A percentile compares a stretch with the other conserved stretches of the same genome.
Evolutionary conservation across 495 filamentous ascomycete species (phyloP).

Genomic region (Aspergillus kassunensis): DNA sequence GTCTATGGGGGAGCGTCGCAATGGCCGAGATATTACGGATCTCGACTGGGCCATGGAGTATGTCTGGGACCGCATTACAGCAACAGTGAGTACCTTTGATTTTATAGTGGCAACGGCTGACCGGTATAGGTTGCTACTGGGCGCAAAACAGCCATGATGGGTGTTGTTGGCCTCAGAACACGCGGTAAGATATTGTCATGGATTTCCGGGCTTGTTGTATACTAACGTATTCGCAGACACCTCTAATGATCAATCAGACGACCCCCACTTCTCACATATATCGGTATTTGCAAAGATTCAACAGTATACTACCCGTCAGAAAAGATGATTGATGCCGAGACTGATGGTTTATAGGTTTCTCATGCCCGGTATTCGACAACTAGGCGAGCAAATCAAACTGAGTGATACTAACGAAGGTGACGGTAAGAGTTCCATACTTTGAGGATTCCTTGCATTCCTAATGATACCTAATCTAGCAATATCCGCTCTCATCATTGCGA

Average conservation of each 20-base stretch:
- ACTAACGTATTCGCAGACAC: slow-evolving; percentile 48
- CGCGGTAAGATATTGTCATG: slow-evolving; percentile 46
- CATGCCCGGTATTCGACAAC: slow-evolving; percentile 60
- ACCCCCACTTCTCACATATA: slow-evolving; percentile 72
- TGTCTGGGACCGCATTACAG: slow-evolving; percentile 93
- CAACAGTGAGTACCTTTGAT: slow-evolving; percentile 51
- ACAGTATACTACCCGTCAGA: slow-evolving; percentile 43
- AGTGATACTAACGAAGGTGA: slow-evolving; percentile 72
- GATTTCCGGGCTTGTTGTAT: neutral
- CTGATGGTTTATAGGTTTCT: slow-evolving; percentile 48
- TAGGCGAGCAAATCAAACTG: slow-evolving; percentile 60
- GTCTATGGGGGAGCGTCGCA: slow-evolving; percentile 73
- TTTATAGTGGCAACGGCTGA: neutral
- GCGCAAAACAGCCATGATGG: slow-evolving; percentile 75
- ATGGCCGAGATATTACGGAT: slow-evolving; percentile 74
- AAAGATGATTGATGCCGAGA: neutral
- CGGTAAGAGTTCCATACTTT: slow-evolving; percentile 36
- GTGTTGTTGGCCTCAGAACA: slow-evolving; percentile 79
- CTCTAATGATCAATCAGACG: slow-evolving; percentile 57
- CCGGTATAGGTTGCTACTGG: slow-evolving; percentile 65
- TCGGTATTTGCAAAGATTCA: slow-evolving; percentile 66
- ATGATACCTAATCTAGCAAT: slow-evolving; percentile 50
- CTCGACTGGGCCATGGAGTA: slow-evolving; percentile 89
- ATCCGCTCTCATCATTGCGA: slow-evolving; percentile 78
- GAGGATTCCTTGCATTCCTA: neutral